Evolutionary conservation across 805 yeast species (phyloP).

Genomic region (Teunomyces stri): DNA sequence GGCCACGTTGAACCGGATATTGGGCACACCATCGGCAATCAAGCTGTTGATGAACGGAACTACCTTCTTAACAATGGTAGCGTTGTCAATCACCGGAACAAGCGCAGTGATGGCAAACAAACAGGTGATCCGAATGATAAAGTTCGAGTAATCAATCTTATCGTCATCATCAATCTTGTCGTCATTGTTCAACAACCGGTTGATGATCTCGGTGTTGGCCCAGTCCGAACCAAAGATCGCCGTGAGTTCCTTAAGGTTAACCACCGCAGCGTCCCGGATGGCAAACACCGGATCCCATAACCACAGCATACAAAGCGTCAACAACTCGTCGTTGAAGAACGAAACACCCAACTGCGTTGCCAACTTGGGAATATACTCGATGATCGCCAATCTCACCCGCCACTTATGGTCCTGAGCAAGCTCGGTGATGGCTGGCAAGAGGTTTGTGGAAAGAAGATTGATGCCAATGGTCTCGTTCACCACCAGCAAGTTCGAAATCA

Average conservation of each 20-base stretch:
- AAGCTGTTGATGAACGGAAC: constrained; percentile 77
- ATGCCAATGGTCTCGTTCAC: constrained; percentile 96
- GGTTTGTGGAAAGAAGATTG: constrained; percentile 76
- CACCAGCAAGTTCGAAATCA: constrained; percentile 85
- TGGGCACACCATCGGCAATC: constrained; percentile 82
- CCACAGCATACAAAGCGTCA: constrained; percentile 94
- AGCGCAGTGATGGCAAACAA: constrained; percentile 83
- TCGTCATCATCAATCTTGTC: constrained; percentile 25
- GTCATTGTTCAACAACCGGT: constrained; percentile 55
- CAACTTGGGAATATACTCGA: constrained; percentile 90
- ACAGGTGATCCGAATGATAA: constrained; percentile 89
- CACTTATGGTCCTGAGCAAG: constrained; percentile 95
- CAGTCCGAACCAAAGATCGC: constrained; percentile 89
- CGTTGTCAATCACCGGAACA: constrained; percentile 63
- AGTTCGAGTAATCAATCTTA: constrained; percentile 59
- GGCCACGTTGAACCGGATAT: constrained; percentile 93
- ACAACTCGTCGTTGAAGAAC: constrained; percentile 88
- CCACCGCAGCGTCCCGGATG: constrained; percentile 93
- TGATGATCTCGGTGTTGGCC: constrained; percentile 83
- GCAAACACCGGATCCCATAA: constrained; percentile 97
- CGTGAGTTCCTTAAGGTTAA: constrained; percentile 74
- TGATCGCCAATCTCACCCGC: constrained; percentile 96
- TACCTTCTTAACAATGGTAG: constrained; percentile 58
- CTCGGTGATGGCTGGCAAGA: constrained; percentile 93
- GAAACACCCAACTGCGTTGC: constrained; percentile 93